Conservation (phyloP, 129 eudicot species). For the Helianthus tuberosus region DNA sequence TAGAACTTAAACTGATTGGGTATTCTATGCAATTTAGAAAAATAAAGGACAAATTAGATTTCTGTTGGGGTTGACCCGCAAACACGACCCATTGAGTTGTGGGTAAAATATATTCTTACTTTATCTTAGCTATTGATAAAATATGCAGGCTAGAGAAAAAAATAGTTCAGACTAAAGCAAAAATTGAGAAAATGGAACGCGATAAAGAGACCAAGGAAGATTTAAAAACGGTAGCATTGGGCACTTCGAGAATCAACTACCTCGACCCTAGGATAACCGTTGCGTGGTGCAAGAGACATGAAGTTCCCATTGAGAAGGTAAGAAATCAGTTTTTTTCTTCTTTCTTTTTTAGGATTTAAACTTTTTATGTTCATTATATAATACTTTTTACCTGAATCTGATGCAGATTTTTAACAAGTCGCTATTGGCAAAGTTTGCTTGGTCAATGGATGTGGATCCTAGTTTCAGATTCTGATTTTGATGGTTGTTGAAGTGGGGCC, state of each 20-base stretch:
- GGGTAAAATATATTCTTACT: background rate
- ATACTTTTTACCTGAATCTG: background rate
- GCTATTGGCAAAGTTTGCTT: conserved; percentile 84
- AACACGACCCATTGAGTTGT: background rate
- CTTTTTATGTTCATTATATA: background rate
- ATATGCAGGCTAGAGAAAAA: conserved; percentile 74
- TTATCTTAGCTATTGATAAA: conserved; percentile 1
- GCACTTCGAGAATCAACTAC: conserved; percentile 93
- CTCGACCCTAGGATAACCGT: conserved; percentile 97
- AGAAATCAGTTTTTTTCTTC: background rate
- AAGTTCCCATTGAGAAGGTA: conserved; percentile 98
- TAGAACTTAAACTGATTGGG: background rate
- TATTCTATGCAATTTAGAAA: background rate
- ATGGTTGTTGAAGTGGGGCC: conserved; percentile 23
- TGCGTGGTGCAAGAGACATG: conserved; percentile 97
- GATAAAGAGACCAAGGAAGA: conserved; percentile 84
- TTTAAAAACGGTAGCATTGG: conserved; percentile 88
- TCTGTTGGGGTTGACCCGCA: background rate
- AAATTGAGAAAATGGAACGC: conserved; percentile 78
- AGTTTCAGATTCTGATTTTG: conserved; percentile 77
- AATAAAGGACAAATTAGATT: background rate
- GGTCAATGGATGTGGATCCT: conserved; percentile 97
- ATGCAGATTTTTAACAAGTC: conserved; percentile 96
- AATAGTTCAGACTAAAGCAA: conserved; percentile 64
- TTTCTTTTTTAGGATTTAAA: background rate